Evolutionary conservation across 2,329 filamentous ascomycete genomes (phyloP).

Genomic region (Paecilomyces fulvus): DNA sequence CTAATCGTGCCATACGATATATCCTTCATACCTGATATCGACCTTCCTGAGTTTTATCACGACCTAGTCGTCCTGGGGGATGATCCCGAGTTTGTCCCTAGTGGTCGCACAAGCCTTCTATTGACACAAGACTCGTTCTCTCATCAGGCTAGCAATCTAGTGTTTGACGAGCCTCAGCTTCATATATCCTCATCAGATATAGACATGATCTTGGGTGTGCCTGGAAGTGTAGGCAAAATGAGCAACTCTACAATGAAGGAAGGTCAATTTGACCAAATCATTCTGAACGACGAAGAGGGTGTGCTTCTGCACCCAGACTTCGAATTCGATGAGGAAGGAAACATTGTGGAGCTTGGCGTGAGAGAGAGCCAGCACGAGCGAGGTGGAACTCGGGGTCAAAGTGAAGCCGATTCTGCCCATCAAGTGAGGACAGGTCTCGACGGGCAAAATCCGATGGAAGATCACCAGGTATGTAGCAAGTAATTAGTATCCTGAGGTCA

Average conservation of each 20-base stretch:
- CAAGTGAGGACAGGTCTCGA: slow-evolving; percentile 36
- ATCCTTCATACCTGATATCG: slow-evolving; percentile 61
- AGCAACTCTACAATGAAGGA: slow-evolving; percentile 27
- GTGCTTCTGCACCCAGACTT: slow-evolving; percentile 49
- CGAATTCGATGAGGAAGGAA: slow-evolving; percentile 54
- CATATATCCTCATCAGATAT: slow-evolving; percentile 44
- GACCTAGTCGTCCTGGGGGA: slow-evolving; percentile 41
- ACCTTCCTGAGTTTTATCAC: slow-evolving; percentile 52
- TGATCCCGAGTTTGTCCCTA: slow-evolving; percentile 22
- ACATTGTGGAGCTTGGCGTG: slow-evolving; percentile 42
- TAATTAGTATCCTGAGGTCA: slow-evolving; percentile 5
- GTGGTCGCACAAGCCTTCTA: slow-evolving; percentile 22
- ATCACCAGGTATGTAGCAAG: slow-evolving; percentile 25
- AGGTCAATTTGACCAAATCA: slow-evolving; percentile 17
- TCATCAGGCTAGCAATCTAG: slow-evolving; percentile 19
- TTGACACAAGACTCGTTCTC: slow-evolving; percentile 26
- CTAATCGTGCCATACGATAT: slow-evolving; percentile 77
- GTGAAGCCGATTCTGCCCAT: slow-evolving; percentile 30
- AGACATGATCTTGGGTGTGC: slow-evolving; percentile 28
- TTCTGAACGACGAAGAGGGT: slow-evolving; percentile 34
- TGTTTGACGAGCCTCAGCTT: slow-evolving; percentile 26
- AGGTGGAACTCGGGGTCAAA: slow-evolving; percentile 10
- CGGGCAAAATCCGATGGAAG: slow-evolving; percentile 25
- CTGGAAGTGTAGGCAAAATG: slow-evolving; percentile 35
- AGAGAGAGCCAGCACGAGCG: slow-evolving; percentile 6